Conservation (phyloP, 495 filamentous ascomycete genomes). For the Aspergillus sclerotioniger region DNA sequence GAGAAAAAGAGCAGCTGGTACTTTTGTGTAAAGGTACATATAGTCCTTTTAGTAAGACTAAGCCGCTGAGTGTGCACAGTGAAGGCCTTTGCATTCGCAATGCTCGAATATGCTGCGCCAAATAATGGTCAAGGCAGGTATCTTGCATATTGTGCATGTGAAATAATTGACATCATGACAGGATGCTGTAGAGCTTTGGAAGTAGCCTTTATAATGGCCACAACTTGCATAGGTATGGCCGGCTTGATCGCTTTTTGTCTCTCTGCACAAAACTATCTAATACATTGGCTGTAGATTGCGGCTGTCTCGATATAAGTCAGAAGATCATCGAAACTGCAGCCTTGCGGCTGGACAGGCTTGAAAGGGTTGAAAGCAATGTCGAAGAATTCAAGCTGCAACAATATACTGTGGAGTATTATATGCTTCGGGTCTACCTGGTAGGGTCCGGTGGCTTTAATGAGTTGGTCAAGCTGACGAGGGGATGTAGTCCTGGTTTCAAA, state of each 20-base stretch:
- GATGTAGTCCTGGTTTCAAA: constrained; percentile 68
- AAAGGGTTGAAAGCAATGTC: constrained; percentile 30
- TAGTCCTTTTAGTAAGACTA: background rate
- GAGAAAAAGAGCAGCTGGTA: background rate
- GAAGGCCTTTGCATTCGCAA: constrained; percentile 65
- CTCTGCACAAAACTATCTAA: constrained; percentile 11
- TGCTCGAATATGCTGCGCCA: constrained; percentile 62
- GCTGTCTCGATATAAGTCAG: constrained; percentile 54
- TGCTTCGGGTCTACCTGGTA: constrained; percentile 67
- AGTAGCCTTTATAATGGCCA: constrained; percentile 63
- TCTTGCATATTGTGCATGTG: constrained; percentile 18
- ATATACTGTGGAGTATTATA: constrained; percentile 58
- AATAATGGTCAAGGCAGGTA: constrained; percentile 24
- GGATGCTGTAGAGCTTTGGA: constrained; percentile 59
- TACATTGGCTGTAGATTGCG: constrained; percentile 39
- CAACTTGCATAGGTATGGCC: constrained; percentile 59
- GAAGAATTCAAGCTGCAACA: constrained; percentile 12
- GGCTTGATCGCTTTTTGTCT: constrained; percentile 14
- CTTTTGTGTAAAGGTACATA: constrained; percentile 20
- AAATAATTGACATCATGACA: constrained; percentile 9
- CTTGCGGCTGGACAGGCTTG: constrained; percentile 56
- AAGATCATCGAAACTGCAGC: constrained; percentile 63
- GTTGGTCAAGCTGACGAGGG: background rate
- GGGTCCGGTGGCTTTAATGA: constrained; percentile 15
- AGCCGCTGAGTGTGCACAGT: constrained; percentile 26